A percentile compares a stretch with the other conserved stretches of the same genome.
Conservation (phyloP, 1,139 yeast genomes). For the Suhomyces maxii region DNA sequence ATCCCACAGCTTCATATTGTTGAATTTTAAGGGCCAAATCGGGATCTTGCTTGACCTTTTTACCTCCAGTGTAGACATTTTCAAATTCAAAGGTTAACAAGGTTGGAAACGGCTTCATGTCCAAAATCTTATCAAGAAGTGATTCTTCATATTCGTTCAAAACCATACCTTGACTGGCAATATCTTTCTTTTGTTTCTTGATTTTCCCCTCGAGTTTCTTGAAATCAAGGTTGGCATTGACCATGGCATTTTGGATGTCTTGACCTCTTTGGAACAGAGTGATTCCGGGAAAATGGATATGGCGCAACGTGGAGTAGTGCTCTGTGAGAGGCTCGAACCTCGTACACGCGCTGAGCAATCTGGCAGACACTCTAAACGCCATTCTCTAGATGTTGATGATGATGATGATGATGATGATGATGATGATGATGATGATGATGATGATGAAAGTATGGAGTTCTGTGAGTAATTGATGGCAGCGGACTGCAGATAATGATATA, state of each 20-base stretch:
- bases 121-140: slow-evolving; percentile 43
- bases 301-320: slow-evolving; percentile 48
- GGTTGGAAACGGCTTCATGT: slow-evolving; percentile 61
- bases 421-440: not conserved
- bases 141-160: slow-evolving; percentile 48
- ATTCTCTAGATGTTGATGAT: not conserved
- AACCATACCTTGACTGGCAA: slow-evolving; percentile 40
- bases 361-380: not conserved
- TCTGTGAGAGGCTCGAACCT: slow-evolving; percentile 35
- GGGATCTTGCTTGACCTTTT: slow-evolving; percentile 61
- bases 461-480: too few relatives aligned
- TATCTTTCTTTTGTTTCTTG: slow-evolving; percentile 35
- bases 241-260: slow-evolving; percentile 59
- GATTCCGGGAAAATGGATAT: slow-evolving; percentile 60
- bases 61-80: slow-evolving; percentile 88
- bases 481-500: too few relatives aligned
- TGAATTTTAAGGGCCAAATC: slow-evolving; percentile 32
- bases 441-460: too few relatives aligned
- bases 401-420: too few relatives aligned
- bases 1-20: slow-evolving; percentile 42
- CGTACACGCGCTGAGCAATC: slow-evolving; percentile 13
- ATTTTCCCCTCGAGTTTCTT: slow-evolving; percentile 57
- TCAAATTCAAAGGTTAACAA: slow-evolving; percentile 78
- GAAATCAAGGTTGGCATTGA: slow-evolving; percentile 61
- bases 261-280: slow-evolving; percentile 61